Base-by-base conservation (phyloP, 2,329 filamentous ascomycete species). In the Colletotrichum sp. region DNA sequence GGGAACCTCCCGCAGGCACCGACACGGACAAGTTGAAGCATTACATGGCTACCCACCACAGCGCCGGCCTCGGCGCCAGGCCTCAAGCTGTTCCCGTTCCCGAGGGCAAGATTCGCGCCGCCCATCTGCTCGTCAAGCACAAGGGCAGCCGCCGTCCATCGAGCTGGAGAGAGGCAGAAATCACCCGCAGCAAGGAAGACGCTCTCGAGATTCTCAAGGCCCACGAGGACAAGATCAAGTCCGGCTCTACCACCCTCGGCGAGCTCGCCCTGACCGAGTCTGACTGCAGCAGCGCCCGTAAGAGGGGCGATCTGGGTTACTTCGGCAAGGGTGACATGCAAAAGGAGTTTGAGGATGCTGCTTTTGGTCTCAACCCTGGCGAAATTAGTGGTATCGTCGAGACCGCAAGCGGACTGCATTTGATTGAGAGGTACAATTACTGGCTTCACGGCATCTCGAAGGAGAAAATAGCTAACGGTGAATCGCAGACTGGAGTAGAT, bases 291-390 rank as follows among this genome's bases (percentile, higher is more conserved):
- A 98, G 96, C 81, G 96, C 97, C 34, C 92, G 96, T 81, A 99
- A 99, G 90, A 92, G 93, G 79, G 97, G 97, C 73, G 97, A 99
- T 84, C 87, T 99, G 87, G 97, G 97, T 24, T 98, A 96, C 86
- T 99, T 99, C 85, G 96, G 95, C 72, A 93, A 91, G 81, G 95
- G 96, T 32, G 96, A 99, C 82, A 99, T 99, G 97, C 97, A 99
- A 85, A 96, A 96, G 88, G 96, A 98, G 86, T 99, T 99, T 82
- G 97, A 99, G 87, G 95, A 98, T 72, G 96, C 96, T 6, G 94
- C 97, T 2, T 99, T 99, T 86, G 93, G 91, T n/a, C 89, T 99
- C 71, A 91, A 96, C 85, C 93, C 94, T 3, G 96, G 96, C 39
- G 92, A 98, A 86, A 92, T 99, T 82, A 98, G 96, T 86, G 89